These are phyloP conservation scores for Madurella mycetomatis DNA, from an alignment of 2,329 filamentous ascomycete species.

Conservation along the genomic window DNA sequence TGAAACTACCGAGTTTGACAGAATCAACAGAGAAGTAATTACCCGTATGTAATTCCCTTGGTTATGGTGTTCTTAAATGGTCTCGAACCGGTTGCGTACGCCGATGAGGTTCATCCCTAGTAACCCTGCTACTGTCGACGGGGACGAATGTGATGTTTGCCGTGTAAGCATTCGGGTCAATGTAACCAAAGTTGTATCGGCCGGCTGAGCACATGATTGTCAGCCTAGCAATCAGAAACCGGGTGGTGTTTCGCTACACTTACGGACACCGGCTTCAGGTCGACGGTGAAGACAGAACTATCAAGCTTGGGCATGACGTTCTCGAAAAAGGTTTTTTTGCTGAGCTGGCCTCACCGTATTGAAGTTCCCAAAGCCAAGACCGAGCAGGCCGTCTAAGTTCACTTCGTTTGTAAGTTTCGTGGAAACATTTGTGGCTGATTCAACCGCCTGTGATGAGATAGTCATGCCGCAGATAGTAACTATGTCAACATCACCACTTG, in stretches of 20 bases:
- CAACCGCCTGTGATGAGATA: constrained; percentile 39
- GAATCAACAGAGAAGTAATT: constrained; percentile 55
- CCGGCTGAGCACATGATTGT: constrained; percentile 26
- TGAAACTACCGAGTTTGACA: constrained; percentile 42
- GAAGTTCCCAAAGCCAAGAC: constrained; percentile 39
- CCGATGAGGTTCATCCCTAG: constrained; percentile 53
- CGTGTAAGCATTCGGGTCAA: constrained; percentile 53
- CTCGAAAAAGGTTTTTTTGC: constrained; percentile 44
- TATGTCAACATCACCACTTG: constrained; percentile 40
- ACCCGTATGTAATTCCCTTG: constrained; percentile 54
- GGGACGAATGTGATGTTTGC: constrained; percentile 53
- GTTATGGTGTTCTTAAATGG: constrained; percentile 27
- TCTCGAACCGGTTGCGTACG: constrained; percentile 33
- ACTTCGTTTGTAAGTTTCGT: constrained; percentile 35
- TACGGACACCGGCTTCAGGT: constrained; percentile 32
- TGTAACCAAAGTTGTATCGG: constrained; percentile 40
- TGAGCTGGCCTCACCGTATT: constrained; percentile 39
- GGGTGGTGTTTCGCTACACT: constrained; percentile 5
- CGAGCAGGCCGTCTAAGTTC: constrained; percentile 40
- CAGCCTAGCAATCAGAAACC: background rate
- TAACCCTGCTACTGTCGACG: constrained; percentile 55
- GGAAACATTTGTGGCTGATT: constrained; percentile 40
- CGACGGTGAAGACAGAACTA: constrained; percentile 32
- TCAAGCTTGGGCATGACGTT: constrained; percentile 30
- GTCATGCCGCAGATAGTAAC: constrained; percentile 40